These are phyloP conservation scores for Strigomonas culicis DNA, from an alignment of 208 protist genomes.

Conservation along the genomic window DNA sequence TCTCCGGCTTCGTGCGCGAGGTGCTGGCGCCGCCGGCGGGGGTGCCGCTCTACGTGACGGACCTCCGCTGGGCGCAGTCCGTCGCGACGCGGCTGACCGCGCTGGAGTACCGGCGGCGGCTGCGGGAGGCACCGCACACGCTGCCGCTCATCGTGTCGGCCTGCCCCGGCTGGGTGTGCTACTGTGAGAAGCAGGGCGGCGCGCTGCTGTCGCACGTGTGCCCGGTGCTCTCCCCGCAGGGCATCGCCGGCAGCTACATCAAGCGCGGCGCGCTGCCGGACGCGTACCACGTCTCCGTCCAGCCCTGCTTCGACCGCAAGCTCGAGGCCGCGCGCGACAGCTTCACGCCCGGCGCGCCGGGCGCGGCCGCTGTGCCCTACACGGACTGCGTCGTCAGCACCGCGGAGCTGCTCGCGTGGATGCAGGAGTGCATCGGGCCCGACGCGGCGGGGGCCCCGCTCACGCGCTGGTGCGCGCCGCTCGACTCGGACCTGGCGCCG, in stretches of 20 bases:
- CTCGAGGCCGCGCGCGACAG: conserved; percentile 95
- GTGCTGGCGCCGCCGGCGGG: conserved; percentile 1
- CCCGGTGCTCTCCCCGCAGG: conserved; percentile 94
- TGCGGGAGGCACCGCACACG: conserved; percentile 13
- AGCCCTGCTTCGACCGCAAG: conserved; percentile 99
- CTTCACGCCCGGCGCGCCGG: background rate
- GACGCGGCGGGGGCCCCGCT: background rate
- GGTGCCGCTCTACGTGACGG: conserved; percentile 58
- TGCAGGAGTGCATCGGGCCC: conserved; percentile 46
- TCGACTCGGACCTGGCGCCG: conserved; percentile 21
- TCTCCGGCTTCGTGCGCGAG: conserved; percentile 75
- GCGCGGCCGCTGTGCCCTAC: conserved; percentile 35
- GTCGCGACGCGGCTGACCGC: conserved; percentile 75
- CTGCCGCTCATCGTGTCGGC: conserved; percentile 94
- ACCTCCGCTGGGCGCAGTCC: conserved; percentile 67
- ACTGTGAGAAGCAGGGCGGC: conserved; percentile 96
- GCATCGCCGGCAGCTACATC: conserved; percentile 95
- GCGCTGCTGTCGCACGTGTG: conserved; percentile 93
- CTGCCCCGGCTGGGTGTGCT: conserved; percentile 98
- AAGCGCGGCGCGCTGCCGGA: conserved; percentile 28
- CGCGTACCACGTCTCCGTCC: conserved; percentile 94
- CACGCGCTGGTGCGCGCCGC: conserved; percentile 37
- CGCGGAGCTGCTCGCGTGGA: conserved; percentile 89
- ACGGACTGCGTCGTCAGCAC: conserved; percentile 97
- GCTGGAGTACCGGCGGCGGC: conserved; percentile 71